Base-by-base conservation (phyloP, 164 flowering plant species). In the Chloranthus sessilifolius region DNA sequence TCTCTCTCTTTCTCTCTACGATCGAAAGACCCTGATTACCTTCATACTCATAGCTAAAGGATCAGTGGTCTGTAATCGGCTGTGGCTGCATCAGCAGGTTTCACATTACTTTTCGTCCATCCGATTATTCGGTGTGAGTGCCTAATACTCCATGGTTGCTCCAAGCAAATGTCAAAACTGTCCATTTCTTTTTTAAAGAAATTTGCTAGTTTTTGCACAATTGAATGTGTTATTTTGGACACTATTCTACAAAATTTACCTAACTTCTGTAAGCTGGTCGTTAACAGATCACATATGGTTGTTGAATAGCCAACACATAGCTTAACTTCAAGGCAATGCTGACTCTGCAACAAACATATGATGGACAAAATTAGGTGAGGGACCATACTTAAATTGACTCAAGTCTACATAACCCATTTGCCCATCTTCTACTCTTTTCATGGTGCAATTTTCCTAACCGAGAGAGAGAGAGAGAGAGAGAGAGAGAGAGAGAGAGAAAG, bases 291-390 rank as follows among this genome's bases (percentile, higher is more conserved):
- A 29, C 17, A 17, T 48, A 53, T 40, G 74, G 72, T 71, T 35
- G 83, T 73, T 79, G 80, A 53, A 41, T 39, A 61, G 72, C n/a
- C n/a, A n/a, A n/a, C n/a, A 71, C 33, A 68, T 79, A 68, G 71
- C 95, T 91, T 87, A 69, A 67, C 83, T 78, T 80, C 59, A 68
- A 63, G 87, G 95, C 90, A 89, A 90, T 80, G 85, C 79, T 10
- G 98, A 91, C 96, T 65, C 75, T 66, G 77, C 95, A 91, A 78
- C 98, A 60, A 80, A 81, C 53, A 37, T 31, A 43, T 34, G 9
- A 27, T 35, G 45, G 59, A 47, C 62, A 59, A 22, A 38, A 45
- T 59, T 53, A 55, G 65, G 71, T 70, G 71, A 47, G 53, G 41
- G 25, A 20, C 49, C 60, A 43, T 28, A 33, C 56, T 34, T 52